phyloP scores from a whole-genome alignment of 78 protist genomes.

The Guillardia theta region DNA sequence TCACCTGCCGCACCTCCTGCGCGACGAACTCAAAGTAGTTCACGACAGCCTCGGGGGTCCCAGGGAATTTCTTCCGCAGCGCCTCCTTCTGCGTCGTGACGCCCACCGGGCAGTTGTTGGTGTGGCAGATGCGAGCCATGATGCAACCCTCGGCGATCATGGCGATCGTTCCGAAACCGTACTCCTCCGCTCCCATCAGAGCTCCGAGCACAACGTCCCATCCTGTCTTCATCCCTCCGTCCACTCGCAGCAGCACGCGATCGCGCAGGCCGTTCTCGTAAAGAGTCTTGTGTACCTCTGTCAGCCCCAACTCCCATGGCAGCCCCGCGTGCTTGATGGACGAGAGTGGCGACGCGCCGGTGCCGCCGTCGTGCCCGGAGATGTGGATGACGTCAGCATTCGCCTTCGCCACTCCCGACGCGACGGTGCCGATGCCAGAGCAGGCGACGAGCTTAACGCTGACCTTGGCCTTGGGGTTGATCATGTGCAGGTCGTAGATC shows the following conservation, averaged over 20 bases:
- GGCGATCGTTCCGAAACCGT: conserved; percentile 83
- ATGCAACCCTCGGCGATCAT: conserved; percentile 86
- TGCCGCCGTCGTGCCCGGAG: conserved; percentile 90
- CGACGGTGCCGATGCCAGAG: conserved; percentile 81
- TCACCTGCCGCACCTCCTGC: conserved; percentile 73
- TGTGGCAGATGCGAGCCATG: conserved; percentile 90
- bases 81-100: conserved; percentile 86
- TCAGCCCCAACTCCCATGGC: conserved; percentile 91
- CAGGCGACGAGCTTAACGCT: conserved; percentile 72
- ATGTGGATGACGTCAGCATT: conserved; percentile 83
- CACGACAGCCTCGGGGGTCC: conserved; percentile 48
- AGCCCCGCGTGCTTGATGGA: conserved; percentile 90
- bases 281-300: conserved; percentile 86
- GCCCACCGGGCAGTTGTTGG: conserved; percentile 92
- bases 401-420: conserved; percentile 89
- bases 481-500: conserved; percentile 54
- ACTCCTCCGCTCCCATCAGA: conserved; percentile 86
- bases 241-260: conserved; percentile 70
- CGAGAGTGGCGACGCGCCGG: conserved; percentile 86
- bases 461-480: conserved; percentile 74
- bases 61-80: conserved; percentile 78
- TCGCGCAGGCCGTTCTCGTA: conserved; percentile 74
- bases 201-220: conserved; percentile 80
- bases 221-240: conserved; percentile 80
- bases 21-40: conserved; percentile 57